Percentiles rank a stretch among this genome's conserved stretches.
These are phyloP conservation scores for Arachnopeziza araneosa DNA, from an alignment of 2,329 filamentous ascomycete genomes.

Conservation along the genomic window DNA sequence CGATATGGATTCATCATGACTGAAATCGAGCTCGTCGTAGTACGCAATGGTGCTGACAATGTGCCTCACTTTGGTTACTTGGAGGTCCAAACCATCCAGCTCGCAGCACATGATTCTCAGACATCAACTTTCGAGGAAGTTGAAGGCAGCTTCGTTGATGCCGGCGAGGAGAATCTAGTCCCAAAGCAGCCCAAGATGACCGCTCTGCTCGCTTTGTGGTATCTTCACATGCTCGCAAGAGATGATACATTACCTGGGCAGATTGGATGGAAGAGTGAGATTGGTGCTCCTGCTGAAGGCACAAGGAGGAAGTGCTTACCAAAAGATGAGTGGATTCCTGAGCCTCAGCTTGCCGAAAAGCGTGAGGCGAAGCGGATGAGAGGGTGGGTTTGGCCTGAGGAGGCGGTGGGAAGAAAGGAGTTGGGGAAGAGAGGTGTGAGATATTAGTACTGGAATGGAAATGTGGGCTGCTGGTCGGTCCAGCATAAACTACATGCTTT, in stretches of 20 bases:
- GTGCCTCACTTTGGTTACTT: slow-evolving; percentile 62
- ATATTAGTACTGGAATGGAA: slow-evolving; percentile 32
- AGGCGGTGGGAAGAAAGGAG: slow-evolving; percentile 66
- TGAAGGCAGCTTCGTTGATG: slow-evolving; percentile 23
- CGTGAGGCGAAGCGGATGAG: slow-evolving; percentile 65
- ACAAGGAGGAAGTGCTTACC: slow-evolving; percentile 63
- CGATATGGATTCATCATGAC: slow-evolving; percentile 96
- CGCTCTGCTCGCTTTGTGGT: slow-evolving; percentile 71
- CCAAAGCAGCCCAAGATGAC: slow-evolving; percentile 60
- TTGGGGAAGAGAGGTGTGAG: slow-evolving; percentile 59
- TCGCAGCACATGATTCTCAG: slow-evolving; percentile 37
- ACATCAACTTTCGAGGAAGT: slow-evolving; percentile 19
- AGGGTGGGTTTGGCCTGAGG: slow-evolving; percentile 73
- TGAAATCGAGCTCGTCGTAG: slow-evolving; percentile 89
- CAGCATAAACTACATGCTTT: not conserved
- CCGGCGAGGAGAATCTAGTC: slow-evolving; percentile 30
- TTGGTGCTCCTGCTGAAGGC: slow-evolving; percentile 68
- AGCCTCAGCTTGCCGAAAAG: slow-evolving; percentile 68
- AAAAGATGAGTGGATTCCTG: slow-evolving; percentile 72
- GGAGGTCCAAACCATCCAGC: slow-evolving; percentile 62
- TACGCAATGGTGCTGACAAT: slow-evolving; percentile 68
- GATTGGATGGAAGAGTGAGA: slow-evolving; percentile 61
- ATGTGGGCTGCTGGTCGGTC: not conserved
- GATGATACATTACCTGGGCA: slow-evolving; percentile 56
- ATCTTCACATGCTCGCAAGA: slow-evolving; percentile 65